Conservation (phyloP, 2,329 filamentous ascomycete species). For the Alternaria solani region DNA sequence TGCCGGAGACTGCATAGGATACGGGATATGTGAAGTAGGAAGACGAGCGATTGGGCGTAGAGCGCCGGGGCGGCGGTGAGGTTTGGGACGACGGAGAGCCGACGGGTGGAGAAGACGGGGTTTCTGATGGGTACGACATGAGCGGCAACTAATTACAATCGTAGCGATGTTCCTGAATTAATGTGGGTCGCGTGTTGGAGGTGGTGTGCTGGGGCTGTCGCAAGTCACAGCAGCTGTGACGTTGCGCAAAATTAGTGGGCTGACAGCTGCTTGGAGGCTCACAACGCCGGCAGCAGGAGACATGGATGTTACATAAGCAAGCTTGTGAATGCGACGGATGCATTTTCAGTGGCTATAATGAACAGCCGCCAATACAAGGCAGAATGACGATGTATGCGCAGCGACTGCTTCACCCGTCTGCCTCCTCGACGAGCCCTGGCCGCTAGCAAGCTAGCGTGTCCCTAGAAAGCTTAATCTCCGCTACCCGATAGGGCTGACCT, state of each 20-base stretch:
- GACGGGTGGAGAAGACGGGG: slow-evolving; percentile 24
- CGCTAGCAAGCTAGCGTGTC: slow-evolving; percentile 31
- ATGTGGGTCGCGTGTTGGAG: slow-evolving; percentile 36
- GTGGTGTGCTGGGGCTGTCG: slow-evolving; percentile 25
- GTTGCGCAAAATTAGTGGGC: slow-evolving; percentile 37
- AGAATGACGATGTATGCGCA: slow-evolving; percentile 16
- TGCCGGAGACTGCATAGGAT: slow-evolving; percentile 57
- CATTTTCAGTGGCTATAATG: slow-evolving; percentile 5
- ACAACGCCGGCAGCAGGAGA: slow-evolving; percentile 3
- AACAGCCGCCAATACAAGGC: slow-evolving; percentile 1
- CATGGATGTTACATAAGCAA: slow-evolving; percentile 17
- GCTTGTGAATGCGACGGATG: background rate
- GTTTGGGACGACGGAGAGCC: slow-evolving; percentile 16
- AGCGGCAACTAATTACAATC: slow-evolving; percentile 15
- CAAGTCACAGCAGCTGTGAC: slow-evolving; percentile 34
- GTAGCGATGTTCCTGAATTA: slow-evolving; percentile 22
- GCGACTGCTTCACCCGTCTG: slow-evolving; percentile 19
- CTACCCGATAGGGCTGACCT: slow-evolving; percentile 28
- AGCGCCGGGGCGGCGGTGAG: slow-evolving; percentile 16
- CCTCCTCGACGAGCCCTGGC: slow-evolving; percentile 15
- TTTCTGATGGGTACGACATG: slow-evolving; percentile 41
- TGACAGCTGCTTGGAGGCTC: slow-evolving; percentile 28
- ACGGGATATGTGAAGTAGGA: slow-evolving; percentile 61
- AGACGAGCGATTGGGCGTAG: slow-evolving; percentile 38
- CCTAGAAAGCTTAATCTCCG: slow-evolving; percentile 42